phyloP scores from a whole-genome alignment of 768 basidiomycete species.

The Boletus patriciae region DNA sequence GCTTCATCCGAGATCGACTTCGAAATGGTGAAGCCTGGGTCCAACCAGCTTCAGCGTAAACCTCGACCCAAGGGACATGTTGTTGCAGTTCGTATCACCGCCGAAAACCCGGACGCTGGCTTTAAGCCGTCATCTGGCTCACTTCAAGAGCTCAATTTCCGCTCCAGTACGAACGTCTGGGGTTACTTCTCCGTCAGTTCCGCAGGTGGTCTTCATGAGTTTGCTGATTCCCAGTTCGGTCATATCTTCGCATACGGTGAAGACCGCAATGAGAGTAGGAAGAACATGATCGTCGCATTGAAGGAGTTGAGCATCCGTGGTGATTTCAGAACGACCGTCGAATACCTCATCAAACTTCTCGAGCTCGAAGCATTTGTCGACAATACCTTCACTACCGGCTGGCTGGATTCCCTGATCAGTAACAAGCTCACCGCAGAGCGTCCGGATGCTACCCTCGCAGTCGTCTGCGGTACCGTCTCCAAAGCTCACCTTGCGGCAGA shows the following conservation, averaged over 20 bases:
- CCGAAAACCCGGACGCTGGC: conserved; percentile 98
- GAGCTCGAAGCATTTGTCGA: conserved; percentile 95
- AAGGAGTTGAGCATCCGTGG: conserved; percentile 99
- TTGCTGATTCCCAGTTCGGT: conserved; percentile 98
- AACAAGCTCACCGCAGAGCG: conserved; percentile 97
- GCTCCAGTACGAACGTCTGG: conserved; percentile 99
- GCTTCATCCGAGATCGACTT: conserved; percentile 94
- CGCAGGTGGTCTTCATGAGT: conserved; percentile 97
- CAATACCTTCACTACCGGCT: conserved; percentile 97
- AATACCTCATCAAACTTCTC: conserved; percentile 97
- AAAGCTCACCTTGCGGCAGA: conserved; percentile 92
- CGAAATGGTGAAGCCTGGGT: conserved; percentile 88
- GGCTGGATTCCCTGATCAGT: conserved; percentile 97
- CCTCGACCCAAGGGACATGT: conserved; percentile 98
- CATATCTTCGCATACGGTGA: conserved; percentile 99
- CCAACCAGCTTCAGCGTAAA: conserved; percentile 86
- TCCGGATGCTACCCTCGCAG: conserved; percentile 88
- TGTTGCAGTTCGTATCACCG: conserved; percentile 98
- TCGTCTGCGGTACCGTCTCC: conserved; percentile 93
- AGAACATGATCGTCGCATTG: conserved; percentile 99
- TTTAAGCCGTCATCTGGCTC: conserved; percentile 99
- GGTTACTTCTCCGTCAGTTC: conserved; percentile 98
- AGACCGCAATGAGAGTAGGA: conserved; percentile 90
- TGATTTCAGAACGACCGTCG: conserved; percentile 97
- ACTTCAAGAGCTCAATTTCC: conserved; percentile 98